Evolutionary conservation across 441 rosid genomes (phyloP), one percentile per base, ranked within the genome.

Genomic region (Manihot esculenta): DNA sequence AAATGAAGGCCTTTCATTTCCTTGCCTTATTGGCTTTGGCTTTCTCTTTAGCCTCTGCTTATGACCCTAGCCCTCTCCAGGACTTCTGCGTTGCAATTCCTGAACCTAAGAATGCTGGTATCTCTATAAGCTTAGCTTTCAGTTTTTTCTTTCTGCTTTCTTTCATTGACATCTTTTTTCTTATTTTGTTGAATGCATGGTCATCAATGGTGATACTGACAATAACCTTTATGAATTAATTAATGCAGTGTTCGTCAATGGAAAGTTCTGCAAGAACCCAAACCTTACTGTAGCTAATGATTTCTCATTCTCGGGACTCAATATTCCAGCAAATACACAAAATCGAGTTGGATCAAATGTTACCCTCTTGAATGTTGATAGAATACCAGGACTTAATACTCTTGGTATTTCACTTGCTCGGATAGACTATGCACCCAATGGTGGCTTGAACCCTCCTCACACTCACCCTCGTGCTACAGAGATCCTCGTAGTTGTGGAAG

Each of bases 221-320:
- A 30, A 30, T 1, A 30, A 30, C 2, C 2, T 30, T 30, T 30
- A 30, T 30, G 35, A 1, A 30, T 30, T n/a, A n/a, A n/a, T n/a
- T 30, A 14, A 24, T 72, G 75, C 65, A 85, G 91, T 85, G 66
- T 82, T 79, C 64, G 82, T 88, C 60, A 86, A 86, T 64, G 91
- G 89, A 6, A 86, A 84, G 67, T 79, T 85, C 66, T 85, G 89
- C 82, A 83, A 78, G 75, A 81, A 85, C 65, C 88, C 87, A 14
- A 77, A 70, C 48, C 64, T 15, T 0, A 82, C 59, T 27, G 78
- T 44, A 0, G 70, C 80, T 0, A 76, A 88, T 1, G 86, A 88
- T 59, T 85, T 86, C 74, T 79, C 68, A 55, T 33, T 33, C 12
- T 21, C 63, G 1, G 91, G 91, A 44, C 81, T 87, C 26, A 66